Conservation (phyloP, 192 early-diverging fungal species). For the Rhizophlyctis rosea region DNA sequence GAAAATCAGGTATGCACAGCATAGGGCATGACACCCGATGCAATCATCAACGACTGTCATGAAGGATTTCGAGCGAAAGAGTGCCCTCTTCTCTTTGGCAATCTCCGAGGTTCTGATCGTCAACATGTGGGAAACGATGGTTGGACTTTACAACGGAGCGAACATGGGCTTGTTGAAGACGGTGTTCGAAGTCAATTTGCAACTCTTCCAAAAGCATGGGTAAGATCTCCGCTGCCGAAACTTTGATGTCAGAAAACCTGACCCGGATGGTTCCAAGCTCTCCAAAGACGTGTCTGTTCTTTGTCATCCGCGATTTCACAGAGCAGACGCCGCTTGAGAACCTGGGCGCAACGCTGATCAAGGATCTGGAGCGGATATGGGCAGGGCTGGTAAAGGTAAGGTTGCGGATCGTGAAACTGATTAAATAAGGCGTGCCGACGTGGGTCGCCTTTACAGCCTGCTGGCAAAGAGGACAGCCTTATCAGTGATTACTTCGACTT, state of each 20-base stretch:
- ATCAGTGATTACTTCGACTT: slow-evolving; percentile 92
- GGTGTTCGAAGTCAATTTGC: slow-evolving; percentile 97
- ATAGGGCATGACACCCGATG: no score
- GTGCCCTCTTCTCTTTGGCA: slow-evolving; percentile 94
- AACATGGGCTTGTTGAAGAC: slow-evolving; percentile 99
- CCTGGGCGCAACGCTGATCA: slow-evolving; percentile 71
- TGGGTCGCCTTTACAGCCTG: slow-evolving; percentile 59
- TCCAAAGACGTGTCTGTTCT: slow-evolving; percentile 89
- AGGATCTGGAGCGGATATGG: slow-evolving; percentile 92
- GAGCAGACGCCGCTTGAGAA: slow-evolving; percentile 80
- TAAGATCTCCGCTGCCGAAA: slow-evolving; percentile 26
- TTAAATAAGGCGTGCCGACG: no score
- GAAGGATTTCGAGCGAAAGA: slow-evolving; percentile 97
- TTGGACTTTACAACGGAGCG: slow-evolving; percentile 97
- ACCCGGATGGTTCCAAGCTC: slow-evolving; percentile 40
- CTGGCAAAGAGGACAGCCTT: slow-evolving; percentile 68
- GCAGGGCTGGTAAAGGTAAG: slow-evolving; percentile 72
- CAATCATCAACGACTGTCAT: no score
- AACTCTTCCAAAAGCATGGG: slow-evolving; percentile 84
- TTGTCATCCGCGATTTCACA: slow-evolving; percentile 96
- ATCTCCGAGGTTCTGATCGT: slow-evolving; percentile 92
- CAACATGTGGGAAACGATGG: slow-evolving; percentile 95
- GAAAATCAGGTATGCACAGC: slow-evolving; percentile 76
- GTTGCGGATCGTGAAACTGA: no score
- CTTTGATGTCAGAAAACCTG: not conserved